Base-by-base conservation (phyloP, 2,329 filamentous ascomycete genomes). In the Epichloe bromicola region DNA sequence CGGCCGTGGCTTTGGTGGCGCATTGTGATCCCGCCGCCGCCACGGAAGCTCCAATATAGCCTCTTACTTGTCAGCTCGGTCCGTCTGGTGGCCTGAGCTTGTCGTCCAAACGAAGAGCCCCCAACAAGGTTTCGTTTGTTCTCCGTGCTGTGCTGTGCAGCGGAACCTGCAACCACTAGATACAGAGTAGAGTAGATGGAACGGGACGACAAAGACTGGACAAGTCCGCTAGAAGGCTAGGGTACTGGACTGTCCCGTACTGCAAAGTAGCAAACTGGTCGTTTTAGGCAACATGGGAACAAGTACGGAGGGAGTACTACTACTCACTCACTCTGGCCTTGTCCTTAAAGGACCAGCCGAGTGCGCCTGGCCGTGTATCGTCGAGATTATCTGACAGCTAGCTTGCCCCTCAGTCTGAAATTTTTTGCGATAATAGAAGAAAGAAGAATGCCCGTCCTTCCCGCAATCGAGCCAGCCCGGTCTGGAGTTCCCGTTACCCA, bases 401-500 rank as follows among this genome's bases (percentile, higher is more conserved):
- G 26, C 8, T 30, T 3, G 8, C 26, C 26, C 26, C 26, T 23
- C 39, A 12, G 10, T 26, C 10, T 34, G 30, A 3, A 3, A 4
- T 1, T 26, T 1, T 36, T 20, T 7, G n/a, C 37, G 10, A 17
- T 14, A 40, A 19, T 12, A 39, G 14, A 39, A 23, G 15, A 23
- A 42, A 41, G 8, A 26, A 26, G 17, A 38, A n/a, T 26, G 2
- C 14, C 11, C 19, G 26, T 33, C 34, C 45, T 48, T 48, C 50
- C 46, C 33, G 45, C 46, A 34, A 45, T 51, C 40, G 50, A 51
- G 39, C 40, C 19, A 46, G 36, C 33, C 26, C 33, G 23, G 10
- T 12, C 23, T 39, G 39, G 33, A 34, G 26, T 17, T 14, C 39
- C 14, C n/a, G 14, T 42, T 47, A 38, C 49, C 49, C 44, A 36